Percentiles rank a stretch among this genome's conserved stretches.
Conservation (phyloP, 768 basidiomycete genomes). For the Hypsizygus marmoreus region DNA sequence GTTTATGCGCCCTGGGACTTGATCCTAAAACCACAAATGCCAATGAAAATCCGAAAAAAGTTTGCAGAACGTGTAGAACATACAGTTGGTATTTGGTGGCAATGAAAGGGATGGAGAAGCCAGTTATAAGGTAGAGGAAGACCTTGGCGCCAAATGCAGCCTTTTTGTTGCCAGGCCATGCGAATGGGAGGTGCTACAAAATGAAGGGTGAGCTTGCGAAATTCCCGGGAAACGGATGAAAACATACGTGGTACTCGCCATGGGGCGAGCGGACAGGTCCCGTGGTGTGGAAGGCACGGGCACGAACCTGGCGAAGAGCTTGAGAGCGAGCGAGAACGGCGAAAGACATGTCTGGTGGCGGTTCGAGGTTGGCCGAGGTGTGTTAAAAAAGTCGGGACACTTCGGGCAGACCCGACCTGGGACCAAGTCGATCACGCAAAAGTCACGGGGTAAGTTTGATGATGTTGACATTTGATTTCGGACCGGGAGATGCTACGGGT, state of each 20-base stretch:
- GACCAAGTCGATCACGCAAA: conserved; percentile 9
- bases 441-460: no score
- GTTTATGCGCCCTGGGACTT: conserved; percentile 36
- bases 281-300: conserved; percentile 41
- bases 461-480: no score
- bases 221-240: conserved; percentile 3
- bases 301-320: conserved; percentile 37
- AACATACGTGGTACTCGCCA: conserved; percentile 59
- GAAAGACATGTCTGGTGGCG: conserved; percentile 34
- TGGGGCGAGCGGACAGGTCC: conserved; percentile 47
- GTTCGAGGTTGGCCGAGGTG: conserved; percentile 1
- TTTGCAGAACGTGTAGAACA: no score
- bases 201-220: conserved; percentile 11
- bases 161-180: conserved; percentile 52
- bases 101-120: conserved; percentile 69
- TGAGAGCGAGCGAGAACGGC: conserved; percentile 45
- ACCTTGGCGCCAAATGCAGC: conserved; percentile 52
- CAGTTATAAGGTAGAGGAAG: conserved; percentile 45
- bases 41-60: conserved; percentile 1
- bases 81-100: conserved; percentile 68
- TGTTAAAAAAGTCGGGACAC: conserved; percentile 11
- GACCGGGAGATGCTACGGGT: no score
- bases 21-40: conserved; percentile 33
- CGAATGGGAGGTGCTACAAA: conserved; percentile 58
- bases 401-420: conserved; percentile 10